Evolutionary conservation across 139 green algal species (phyloP).

Genomic region (Medakamo hakoo): DNA sequence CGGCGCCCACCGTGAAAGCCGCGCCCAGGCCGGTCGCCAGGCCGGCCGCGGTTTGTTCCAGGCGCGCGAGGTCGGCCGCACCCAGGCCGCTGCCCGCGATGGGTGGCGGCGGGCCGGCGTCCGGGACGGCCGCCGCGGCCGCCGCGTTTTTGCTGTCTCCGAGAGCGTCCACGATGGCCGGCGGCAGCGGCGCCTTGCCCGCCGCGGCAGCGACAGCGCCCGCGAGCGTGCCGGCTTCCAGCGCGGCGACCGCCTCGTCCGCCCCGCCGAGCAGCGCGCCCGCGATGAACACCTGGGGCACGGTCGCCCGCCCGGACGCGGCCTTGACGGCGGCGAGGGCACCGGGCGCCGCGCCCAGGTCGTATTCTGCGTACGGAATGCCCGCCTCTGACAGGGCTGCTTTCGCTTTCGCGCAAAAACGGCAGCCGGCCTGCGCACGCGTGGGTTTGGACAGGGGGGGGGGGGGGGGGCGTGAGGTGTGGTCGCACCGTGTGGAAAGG

Average conservation of each 20-base stretch:
- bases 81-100: not conserved
- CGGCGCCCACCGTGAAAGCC: conserved; percentile 2
- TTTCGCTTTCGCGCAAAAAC: too few relatives aligned
- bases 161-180: conserved; percentile 5
- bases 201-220: conserved; percentile 10
- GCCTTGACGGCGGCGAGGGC: conserved; percentile 33
- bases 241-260: conserved; percentile 24
- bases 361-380: conserved; percentile 40
- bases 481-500: too few relatives aligned
- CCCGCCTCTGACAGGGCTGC: conserved; percentile 20
- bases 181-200: conserved; percentile 1
- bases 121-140: not conserved
- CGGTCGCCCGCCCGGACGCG: conserved; percentile 42
- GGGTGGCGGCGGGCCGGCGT: not conserved
- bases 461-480: too few relatives aligned
- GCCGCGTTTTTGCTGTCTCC: too few relatives aligned
- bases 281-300: conserved; percentile 51
- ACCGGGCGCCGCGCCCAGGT: conserved; percentile 23
- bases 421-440: too few relatives aligned
- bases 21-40: not conserved
- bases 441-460: too few relatives aligned
- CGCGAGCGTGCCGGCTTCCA: conserved; percentile 24
- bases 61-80: not conserved
- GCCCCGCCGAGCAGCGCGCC: conserved; percentile 58
- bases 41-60: not conserved